phyloP scores from a whole-genome alignment of 352 stramenopile genomes.

The Phytophthora pistaciae region DNA sequence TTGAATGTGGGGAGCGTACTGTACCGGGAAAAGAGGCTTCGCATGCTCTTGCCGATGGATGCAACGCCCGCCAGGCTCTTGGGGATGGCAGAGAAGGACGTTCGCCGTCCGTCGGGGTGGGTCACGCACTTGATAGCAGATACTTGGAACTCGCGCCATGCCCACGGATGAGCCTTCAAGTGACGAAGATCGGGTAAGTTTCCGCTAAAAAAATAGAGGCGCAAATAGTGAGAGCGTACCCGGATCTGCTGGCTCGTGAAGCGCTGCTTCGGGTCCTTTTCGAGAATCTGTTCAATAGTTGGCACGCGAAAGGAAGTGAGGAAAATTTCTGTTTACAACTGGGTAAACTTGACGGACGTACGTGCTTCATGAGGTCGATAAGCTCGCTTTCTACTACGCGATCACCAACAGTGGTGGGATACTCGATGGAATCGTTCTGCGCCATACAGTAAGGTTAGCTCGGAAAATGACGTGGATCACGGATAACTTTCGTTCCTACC shows the following conservation, averaged over 20 bases:
- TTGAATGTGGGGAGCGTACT: conserved; percentile 32
- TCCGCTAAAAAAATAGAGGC: too few relatives aligned
- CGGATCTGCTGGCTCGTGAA: conserved; percentile 71
- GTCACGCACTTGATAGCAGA: conserved; percentile 77
- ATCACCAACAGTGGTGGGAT: conserved; percentile 51
- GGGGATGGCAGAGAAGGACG: conserved; percentile 47
- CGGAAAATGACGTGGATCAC: not conserved
- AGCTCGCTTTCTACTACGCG: conserved; percentile 62
- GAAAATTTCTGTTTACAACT: not conserved
- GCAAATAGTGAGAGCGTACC: too few relatives aligned
- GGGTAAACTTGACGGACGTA: conserved; percentile 20
- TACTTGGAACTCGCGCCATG: conserved; percentile 78
- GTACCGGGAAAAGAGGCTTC: conserved; percentile 62
- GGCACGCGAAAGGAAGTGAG: not conserved
- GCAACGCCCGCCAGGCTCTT: conserved; percentile 54
- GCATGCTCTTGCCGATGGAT: conserved; percentile 69
- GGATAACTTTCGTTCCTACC: conserved; percentile 35
- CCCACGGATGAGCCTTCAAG: conserved; percentile 67
- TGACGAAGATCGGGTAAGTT: not conserved
- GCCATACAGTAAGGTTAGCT: conserved; percentile 24
- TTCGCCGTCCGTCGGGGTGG: conserved; percentile 50
- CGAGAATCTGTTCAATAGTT: conserved; percentile 55
- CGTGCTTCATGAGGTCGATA: conserved; percentile 73
- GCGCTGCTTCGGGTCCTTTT: conserved; percentile 73
- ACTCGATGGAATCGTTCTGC: conserved; percentile 75